Base-by-base conservation (phyloP, 2,329 filamentous ascomycete genomes). In the Colletotrichum lupini region DNA sequence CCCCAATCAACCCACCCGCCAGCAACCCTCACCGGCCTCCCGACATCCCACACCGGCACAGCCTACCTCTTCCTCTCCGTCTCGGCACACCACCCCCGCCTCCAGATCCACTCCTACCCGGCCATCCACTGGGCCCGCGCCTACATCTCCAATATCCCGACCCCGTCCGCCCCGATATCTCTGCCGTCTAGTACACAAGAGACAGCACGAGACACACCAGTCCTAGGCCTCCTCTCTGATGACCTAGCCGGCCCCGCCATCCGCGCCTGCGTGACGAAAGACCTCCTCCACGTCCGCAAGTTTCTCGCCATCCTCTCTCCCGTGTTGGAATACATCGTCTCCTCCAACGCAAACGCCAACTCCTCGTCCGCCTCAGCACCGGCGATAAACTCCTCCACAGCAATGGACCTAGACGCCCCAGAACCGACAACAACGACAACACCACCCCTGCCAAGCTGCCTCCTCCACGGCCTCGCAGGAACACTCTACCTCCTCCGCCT, bases 401-500 rank as follows among this genome's bases (percentile, higher is more conserved):
- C 22, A 14, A 30, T 22, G 56, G 57, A 55, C 26, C 35, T 60
- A 11, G 35, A 53, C 35, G 35, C 16, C 8, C 30, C 32, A 9
- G n/a, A 14, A 24, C 52, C 22, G 2, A 28, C 11, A 42, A n/a
- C 42, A 2, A 11, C 42, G 7, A n/a, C 42, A 49, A 22, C 2
- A 86, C 87, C 30, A 6, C 85, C 81, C 1, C 85, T 83, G 46
- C 78, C 81, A 1, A 90, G 92, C 67, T 92, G 94, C 77, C 88
- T 92, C 80, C 82, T 93, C 6, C 91, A 92, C 78, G 93, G 93
- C 6, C 87, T 91, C 12, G 90, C 92, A 1, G 92, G 92, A 0
- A 89, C 91, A 66, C 83, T 94, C 28, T 94, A 94, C 78, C 83
- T 93, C 56, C 85, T 94, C 53, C 86, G 93, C 1, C 82, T 93